Evolutionary conservation across 768 basidiomycete genomes (phyloP).

Genomic region (Leucocoprinus leucothites): DNA sequence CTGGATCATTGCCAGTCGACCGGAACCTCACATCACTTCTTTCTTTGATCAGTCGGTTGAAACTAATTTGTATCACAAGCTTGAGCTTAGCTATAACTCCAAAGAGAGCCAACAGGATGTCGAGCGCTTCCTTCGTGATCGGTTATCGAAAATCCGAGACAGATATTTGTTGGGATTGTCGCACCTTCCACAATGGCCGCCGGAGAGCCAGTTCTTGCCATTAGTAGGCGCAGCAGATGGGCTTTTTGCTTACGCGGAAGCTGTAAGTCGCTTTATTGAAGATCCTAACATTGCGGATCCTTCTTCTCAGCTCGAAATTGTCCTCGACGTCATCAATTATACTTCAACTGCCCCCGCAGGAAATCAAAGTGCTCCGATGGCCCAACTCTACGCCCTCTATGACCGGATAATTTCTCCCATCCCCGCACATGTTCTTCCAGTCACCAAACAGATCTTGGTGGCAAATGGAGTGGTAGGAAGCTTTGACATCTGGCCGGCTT

Average conservation of each 20-base stretch:
- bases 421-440: background rate
- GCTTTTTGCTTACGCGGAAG: background rate
- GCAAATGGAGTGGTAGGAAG: no score
- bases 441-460: background rate
- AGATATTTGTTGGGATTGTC: background rate
- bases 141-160: background rate
- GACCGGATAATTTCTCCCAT: background rate
- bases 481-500: background rate
- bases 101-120: no score
- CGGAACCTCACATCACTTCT: background rate
- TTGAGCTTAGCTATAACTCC: background rate
- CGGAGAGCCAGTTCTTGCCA: background rate
- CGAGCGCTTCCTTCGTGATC: no score
- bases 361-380: background rate
- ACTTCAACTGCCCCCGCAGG: background rate
- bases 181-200: background rate
- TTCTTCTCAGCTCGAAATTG: background rate
- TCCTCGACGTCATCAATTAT: background rate
- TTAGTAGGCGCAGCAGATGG: background rate
- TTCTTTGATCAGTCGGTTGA: background rate
- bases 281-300: background rate
- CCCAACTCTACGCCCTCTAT: conserved; percentile 11
- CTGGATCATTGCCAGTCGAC: conserved; percentile 4
- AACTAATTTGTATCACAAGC: background rate
- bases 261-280: background rate